Conservation (phyloP, 1,139 yeast species). For the Trichomonascaceae sp. region DNA sequence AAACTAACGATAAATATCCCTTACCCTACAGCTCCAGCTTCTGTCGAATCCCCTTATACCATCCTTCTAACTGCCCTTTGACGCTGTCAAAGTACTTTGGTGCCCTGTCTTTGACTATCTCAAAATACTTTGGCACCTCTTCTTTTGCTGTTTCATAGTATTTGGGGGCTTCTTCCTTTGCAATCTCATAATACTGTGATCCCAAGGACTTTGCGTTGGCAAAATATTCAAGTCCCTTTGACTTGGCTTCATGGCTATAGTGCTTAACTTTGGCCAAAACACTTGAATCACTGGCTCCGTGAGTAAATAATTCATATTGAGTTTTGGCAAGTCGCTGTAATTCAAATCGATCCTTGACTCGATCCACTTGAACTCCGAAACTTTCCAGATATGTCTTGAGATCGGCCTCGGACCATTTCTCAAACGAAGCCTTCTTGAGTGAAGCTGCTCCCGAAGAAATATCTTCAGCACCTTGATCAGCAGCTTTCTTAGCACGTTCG, state of each 20-base stretch:
- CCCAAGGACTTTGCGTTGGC: not conserved
- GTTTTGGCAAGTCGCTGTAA: slow-evolving; percentile 43
- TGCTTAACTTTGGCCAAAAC: slow-evolving; percentile 3
- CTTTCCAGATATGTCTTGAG: slow-evolving; percentile 46
- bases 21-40: not conserved
- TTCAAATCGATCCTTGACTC: slow-evolving; percentile 37
- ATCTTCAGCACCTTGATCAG: slow-evolving; percentile 1
- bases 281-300: slow-evolving; percentile 13
- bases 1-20: not conserved
- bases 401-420: slow-evolving; percentile 51
- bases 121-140: not conserved
- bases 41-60: not conserved
- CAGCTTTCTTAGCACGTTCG: slow-evolving; percentile 15
- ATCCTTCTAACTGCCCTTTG: not conserved
- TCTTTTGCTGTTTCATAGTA: not conserved
- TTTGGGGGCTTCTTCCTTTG: not conserved
- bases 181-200: not conserved
- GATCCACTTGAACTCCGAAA: slow-evolving; percentile 42
- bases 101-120: not conserved
- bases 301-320: slow-evolving; percentile 37
- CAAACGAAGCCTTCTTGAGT: slow-evolving; percentile 38
- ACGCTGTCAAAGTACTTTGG: not conserved
- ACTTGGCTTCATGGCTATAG: slow-evolving; percentile 5
- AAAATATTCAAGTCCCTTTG: not conserved
- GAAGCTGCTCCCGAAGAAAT: slow-evolving; percentile 3